Conservation (phyloP, 2,329 filamentous ascomycete genomes). For the Amphichorda felina region DNA sequence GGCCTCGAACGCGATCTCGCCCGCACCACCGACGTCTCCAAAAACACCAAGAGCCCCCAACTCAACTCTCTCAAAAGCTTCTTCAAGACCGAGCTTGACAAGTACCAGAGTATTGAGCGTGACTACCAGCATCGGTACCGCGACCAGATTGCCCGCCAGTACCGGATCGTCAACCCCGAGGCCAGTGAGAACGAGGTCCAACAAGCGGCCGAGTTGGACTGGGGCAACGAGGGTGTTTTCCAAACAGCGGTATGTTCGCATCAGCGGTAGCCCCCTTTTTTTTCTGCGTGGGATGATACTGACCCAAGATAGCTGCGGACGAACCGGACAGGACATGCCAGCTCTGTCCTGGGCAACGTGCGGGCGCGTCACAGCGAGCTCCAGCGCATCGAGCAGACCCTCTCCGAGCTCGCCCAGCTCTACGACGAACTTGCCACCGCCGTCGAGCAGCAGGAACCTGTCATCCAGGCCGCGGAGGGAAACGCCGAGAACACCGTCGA, state of each 20-base stretch:
- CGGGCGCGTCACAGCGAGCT: slow-evolving; percentile 77
- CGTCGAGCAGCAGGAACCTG: slow-evolving; percentile 59
- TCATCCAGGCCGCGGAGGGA: slow-evolving; percentile 49
- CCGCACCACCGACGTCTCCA: slow-evolving; percentile 47
- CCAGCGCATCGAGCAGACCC: slow-evolving; percentile 65
- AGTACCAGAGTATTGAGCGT: slow-evolving; percentile 60
- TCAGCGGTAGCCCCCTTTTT: no score
- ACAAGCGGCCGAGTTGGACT: slow-evolving; percentile 57
- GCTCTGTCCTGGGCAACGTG: slow-evolving; percentile 63
- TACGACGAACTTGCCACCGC: slow-evolving; percentile 66
- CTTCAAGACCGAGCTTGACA: slow-evolving; percentile 60
- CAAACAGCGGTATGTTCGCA: slow-evolving; percentile 63
- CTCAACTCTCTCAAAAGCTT: slow-evolving; percentile 57
- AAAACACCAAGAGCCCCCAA: slow-evolving; percentile 58
- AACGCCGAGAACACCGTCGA: slow-evolving; percentile 54
- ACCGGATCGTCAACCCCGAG: slow-evolving; percentile 70
- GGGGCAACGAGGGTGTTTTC: slow-evolving; percentile 72
- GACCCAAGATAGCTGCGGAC: slow-evolving; percentile 70
- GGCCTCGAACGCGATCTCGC: slow-evolving; percentile 58
- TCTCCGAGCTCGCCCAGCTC: slow-evolving; percentile 56
- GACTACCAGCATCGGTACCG: slow-evolving; percentile 60
- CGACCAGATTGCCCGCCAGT: slow-evolving; percentile 71
- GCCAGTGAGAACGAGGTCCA: slow-evolving; percentile 63
- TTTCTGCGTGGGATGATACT: no score
- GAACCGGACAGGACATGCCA: slow-evolving; percentile 64